Conservation (phyloP, 2,329 filamentous ascomycete species). For the Penicillium sp. region DNA sequence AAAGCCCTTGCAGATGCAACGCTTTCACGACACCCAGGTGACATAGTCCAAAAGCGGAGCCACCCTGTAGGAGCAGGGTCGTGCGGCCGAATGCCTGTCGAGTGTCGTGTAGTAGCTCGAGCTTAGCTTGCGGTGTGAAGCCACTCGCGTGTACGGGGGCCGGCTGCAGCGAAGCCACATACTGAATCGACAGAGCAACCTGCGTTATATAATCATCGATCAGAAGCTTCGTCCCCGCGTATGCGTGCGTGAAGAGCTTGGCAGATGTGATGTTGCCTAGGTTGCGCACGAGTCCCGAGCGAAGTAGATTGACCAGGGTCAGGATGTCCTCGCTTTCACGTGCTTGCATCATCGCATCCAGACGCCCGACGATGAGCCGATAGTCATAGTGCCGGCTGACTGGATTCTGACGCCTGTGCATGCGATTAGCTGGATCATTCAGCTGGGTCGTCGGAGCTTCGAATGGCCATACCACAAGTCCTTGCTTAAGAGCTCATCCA, state of each 20-base stretch:
- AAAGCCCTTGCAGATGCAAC: slow-evolving; percentile 71
- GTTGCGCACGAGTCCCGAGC: slow-evolving; percentile 74
- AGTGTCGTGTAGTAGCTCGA: slow-evolving; percentile 83
- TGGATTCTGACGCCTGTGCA: slow-evolving; percentile 72
- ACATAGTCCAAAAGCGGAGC: slow-evolving; percentile 85
- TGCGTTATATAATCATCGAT: slow-evolving; percentile 89
- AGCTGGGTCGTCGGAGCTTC: not conserved
- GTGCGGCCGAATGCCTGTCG: slow-evolving; percentile 84
- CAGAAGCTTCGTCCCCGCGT: slow-evolving; percentile 82
- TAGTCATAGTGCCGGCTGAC: slow-evolving; percentile 82
- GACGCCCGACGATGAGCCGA: slow-evolving; percentile 73
- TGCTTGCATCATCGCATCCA: slow-evolving; percentile 67
- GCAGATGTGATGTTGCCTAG: slow-evolving; percentile 85
- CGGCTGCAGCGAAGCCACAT: slow-evolving; percentile 67
- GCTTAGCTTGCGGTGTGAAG: slow-evolving; percentile 71
- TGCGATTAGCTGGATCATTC: not conserved
- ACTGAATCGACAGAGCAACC: slow-evolving; percentile 74
- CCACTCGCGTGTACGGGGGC: slow-evolving; percentile 49
- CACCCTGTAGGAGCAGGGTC: slow-evolving; percentile 81
- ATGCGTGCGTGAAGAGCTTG: slow-evolving; percentile 77
- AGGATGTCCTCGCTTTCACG: slow-evolving; percentile 70
- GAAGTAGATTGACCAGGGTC: slow-evolving; percentile 72
- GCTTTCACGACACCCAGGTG: slow-evolving; percentile 90
- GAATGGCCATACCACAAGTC: slow-evolving; percentile 65
- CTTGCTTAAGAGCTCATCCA: slow-evolving; percentile 78